Base-by-base conservation (phyloP, 306 rosid species). In the Bauhinia variegata region DNA sequence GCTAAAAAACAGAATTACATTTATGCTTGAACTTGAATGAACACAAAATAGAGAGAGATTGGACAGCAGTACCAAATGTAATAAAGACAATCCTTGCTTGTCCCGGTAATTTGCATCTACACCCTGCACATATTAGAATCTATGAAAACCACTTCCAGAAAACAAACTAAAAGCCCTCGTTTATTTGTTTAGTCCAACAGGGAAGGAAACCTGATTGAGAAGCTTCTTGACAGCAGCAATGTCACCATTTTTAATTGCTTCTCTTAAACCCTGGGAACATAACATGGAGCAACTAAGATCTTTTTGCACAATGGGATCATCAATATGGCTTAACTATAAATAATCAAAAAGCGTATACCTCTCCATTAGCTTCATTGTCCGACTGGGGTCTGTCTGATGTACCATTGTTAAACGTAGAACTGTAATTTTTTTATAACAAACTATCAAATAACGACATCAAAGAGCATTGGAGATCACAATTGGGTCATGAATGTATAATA, bases 181-280 rank as follows among this genome's bases (percentile, higher is more conserved):
- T 59, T 4, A 19, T 11, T 65, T 31, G 6, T 14, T 47, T 18
- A 6, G 52, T 11, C 19, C 48, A 38, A 31, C 41, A 28, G 1
- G 14, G 5, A 15, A 68, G 54, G 68, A 62, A 48, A 90, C 99
- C 99, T 95, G 80, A 41, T 75, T 79, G 58, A 95, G 83, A 83
- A 95, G 97, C 80, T 84, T 95, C 85, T 85, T 82, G 63, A 91
- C 97, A 52, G 97, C 96, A 69, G 79, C 71, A 54, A 62, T 39
- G 33, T 95, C 97, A 47, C 97, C 87, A 60, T 86, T 95, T 83
- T 95, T 95, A 74, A 95, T 88, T 63, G 99, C 97, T 80, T 95
- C 99, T 82, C 97, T 84, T 75, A 87, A 58, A 62, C 99, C 99
- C 96, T 88, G 69, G 77, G 54, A 77, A 71, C 15, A 78, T 16